These are phyloP conservation scores for Umbelopsis sp. DNA, from an alignment of 192 early-diverging fungal species.

Conservation along the genomic window DNA sequence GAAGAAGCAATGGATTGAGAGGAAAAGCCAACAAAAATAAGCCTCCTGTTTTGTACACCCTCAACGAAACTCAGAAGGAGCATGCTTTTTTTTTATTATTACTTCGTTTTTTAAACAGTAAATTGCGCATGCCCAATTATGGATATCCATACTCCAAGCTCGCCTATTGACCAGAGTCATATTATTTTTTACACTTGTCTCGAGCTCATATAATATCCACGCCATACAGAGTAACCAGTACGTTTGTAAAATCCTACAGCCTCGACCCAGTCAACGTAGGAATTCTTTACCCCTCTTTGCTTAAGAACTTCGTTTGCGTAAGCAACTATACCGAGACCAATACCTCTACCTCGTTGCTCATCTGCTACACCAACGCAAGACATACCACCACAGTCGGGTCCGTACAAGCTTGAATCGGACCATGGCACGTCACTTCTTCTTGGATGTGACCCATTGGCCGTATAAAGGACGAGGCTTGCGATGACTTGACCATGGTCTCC, in stretches of 20 bases:
- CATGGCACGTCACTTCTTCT: conserved; percentile 32
- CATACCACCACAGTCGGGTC: conserved; percentile 36
- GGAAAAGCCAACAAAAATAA: conserved; percentile 1
- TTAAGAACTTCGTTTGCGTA: conserved; percentile 36
- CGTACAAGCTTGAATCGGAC: conserved; percentile 28
- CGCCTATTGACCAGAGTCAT: too few relatives aligned
- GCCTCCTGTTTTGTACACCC: conserved; percentile 15
- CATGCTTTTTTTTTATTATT: not conserved
- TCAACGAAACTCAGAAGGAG: not conserved
- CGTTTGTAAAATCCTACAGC: conserved; percentile 29
- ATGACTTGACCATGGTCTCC: conserved; percentile 25
- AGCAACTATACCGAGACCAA: conserved; percentile 38
- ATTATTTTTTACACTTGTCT: conserved; percentile 15
- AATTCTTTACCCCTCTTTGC: conserved; percentile 32
- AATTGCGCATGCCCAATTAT: too few relatives aligned
- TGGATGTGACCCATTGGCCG: conserved; percentile 28
- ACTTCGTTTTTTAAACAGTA: not conserved
- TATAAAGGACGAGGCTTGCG: conserved; percentile 23
- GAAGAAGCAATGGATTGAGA: conserved; percentile 18
- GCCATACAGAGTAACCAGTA: conserved; percentile 33
- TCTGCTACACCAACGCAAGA: conserved; percentile 41
- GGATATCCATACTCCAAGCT: too few relatives aligned
- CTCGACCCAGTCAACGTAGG: conserved; percentile 45
- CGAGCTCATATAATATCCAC: conserved; percentile 24
- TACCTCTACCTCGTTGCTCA: conserved; percentile 36